Conservation (phyloP, 2,329 filamentous ascomycete genomes). For the Echinosphaeria canescens region DNA sequence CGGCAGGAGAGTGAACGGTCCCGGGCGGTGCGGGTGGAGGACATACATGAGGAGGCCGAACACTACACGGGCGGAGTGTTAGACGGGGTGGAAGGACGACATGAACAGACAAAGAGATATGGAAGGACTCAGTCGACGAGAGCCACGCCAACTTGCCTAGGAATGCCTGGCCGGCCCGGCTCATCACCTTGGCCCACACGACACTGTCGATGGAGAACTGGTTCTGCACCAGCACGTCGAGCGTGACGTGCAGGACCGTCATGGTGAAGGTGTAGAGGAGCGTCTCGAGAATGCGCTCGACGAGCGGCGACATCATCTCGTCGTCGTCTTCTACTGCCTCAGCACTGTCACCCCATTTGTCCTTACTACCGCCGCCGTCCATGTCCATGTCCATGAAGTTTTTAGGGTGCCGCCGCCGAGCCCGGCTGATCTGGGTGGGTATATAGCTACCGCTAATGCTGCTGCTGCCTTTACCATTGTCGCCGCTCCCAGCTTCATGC, state of each 20-base stretch:
- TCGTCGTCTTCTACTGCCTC: slow-evolving; percentile 12
- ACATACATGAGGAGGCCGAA: slow-evolving; percentile 32
- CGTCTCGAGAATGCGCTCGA: slow-evolving; percentile 30
- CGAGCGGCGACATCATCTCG: slow-evolving; percentile 15
- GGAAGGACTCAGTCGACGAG: too few species aligned
- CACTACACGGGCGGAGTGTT: slow-evolving; percentile 21
- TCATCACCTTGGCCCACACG: slow-evolving; percentile 30
- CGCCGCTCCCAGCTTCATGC: slow-evolving; percentile 3
- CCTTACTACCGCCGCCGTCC: slow-evolving; percentile 7
- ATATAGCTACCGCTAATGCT: too few species aligned
- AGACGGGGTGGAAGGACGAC: too few species aligned
- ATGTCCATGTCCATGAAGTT: too few species aligned
- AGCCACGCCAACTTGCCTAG: too few species aligned
- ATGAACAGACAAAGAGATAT: too few species aligned
- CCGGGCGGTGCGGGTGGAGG: slow-evolving; percentile 29
- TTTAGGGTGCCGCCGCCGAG: too few species aligned
- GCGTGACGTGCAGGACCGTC: slow-evolving; percentile 52
- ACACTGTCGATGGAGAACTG: slow-evolving; percentile 57
- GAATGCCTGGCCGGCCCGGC: slow-evolving; percentile 28
- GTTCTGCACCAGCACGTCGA: slow-evolving; percentile 59
- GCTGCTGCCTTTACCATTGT: too few species aligned
- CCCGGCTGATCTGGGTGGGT: not conserved
- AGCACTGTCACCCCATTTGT: too few species aligned
- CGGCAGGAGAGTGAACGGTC: slow-evolving; percentile 25
- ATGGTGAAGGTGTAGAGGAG: slow-evolving; percentile 38